A percentile compares a stretch with the other conserved stretches of the same genome.
Conservation (phyloP, 768 basidiomycete genomes). For the Lactifluus hygrophoroides region DNA sequence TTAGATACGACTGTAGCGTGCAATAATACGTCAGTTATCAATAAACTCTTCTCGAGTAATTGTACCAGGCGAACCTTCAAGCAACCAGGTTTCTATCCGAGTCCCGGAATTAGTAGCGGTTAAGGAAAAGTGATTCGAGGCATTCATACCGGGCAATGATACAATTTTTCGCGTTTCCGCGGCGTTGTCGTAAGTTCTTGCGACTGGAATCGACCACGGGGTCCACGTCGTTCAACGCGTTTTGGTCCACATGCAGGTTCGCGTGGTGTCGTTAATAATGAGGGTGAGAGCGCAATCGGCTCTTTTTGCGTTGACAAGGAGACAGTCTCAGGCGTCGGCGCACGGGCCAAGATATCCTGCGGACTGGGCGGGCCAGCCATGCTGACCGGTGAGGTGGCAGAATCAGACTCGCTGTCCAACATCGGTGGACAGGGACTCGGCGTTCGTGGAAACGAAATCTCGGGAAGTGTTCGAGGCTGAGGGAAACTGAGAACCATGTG, state of each 20-base stretch:
- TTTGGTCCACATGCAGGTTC: constrained; percentile 12
- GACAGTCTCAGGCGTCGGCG: background rate
- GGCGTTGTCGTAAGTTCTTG: constrained; percentile 10
- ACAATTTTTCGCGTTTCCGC: constrained; percentile 21
- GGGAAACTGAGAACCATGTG: constrained; percentile 28
- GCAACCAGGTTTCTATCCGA: constrained; percentile 35
- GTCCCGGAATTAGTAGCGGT: background rate
- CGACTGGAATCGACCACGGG: constrained; percentile 20
- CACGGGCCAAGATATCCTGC: constrained; percentile 5
- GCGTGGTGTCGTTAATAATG: constrained; percentile 14
- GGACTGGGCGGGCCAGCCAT: constrained; percentile 11
- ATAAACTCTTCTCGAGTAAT: background rate
- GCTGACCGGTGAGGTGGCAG: constrained; percentile 6
- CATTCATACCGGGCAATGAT: constrained; percentile 18
- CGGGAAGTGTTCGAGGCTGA: constrained; percentile 25
- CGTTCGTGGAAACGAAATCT: constrained; percentile 14
- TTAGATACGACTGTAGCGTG: constrained; percentile 43
- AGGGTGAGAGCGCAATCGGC: constrained; percentile 16
- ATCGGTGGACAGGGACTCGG: constrained; percentile 8
- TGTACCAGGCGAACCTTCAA: constrained; percentile 38
- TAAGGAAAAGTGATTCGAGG: background rate
- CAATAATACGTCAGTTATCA: constrained; percentile 6
- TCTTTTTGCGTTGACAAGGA: background rate
- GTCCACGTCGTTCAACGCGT: constrained; percentile 16
- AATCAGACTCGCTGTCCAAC: constrained; percentile 12